These are phyloP conservation scores for Backusella luteola DNA, from an alignment of 192 early-diverging fungal genomes.

Conservation along the genomic window DNA sequence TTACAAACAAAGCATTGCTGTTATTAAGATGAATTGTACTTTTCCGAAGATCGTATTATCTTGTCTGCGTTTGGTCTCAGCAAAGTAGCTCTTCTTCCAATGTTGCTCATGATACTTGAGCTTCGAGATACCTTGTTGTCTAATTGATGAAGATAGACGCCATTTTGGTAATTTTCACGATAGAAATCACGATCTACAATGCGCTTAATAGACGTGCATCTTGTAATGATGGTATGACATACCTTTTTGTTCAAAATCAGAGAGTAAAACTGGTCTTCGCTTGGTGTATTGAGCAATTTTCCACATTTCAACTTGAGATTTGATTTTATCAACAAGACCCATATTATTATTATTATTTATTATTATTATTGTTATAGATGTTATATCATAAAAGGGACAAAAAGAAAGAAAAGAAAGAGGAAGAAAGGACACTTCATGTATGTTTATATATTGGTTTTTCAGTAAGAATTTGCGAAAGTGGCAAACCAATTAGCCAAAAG, in stretches of 20 bases:
- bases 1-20: background rate
- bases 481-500: too few relatives aligned
- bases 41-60: background rate
- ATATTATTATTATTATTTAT: background rate
- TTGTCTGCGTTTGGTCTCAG: background rate
- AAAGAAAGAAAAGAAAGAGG: background rate
- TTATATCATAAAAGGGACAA: background rate
- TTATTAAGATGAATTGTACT: background rate
- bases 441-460: background rate
- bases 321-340: constrained; percentile 20
- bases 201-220: background rate
- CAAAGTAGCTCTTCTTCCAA: background rate
- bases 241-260: constrained; percentile 28
- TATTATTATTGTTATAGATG: background rate
- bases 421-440: background rate
- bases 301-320: constrained; percentile 24
- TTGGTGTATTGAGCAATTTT: constrained; percentile 23
- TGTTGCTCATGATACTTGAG: background rate
- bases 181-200: background rate
- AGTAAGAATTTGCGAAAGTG: too few relatives aligned
- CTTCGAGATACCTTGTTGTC: background rate
- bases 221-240: background rate
- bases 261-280: constrained; percentile 8
- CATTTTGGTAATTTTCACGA: background rate
- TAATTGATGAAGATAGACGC: background rate